Conservation (phyloP, 2,329 filamentous ascomycete genomes). For the Cercospora sp. region DNA sequence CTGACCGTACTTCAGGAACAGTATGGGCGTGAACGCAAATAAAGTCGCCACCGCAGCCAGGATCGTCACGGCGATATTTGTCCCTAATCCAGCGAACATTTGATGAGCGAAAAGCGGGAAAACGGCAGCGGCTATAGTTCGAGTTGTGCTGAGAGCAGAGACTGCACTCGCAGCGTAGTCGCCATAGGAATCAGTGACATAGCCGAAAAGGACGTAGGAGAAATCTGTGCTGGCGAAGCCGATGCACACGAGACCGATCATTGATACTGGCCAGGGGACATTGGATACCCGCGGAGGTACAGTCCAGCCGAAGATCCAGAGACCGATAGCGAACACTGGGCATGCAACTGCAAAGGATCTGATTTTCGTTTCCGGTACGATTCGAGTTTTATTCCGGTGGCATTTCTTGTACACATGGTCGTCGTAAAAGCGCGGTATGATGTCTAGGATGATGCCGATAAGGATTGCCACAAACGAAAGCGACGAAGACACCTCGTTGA, state of each 20-base stretch:
- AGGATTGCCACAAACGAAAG: constrained; percentile 45
- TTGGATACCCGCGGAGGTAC: constrained; percentile 21
- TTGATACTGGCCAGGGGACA: constrained; percentile 29
- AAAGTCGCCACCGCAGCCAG: constrained; percentile 44
- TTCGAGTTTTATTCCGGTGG: constrained; percentile 40
- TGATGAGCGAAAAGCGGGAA: constrained; percentile 56
- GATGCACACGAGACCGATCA: constrained; percentile 31
- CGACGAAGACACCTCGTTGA: constrained; percentile 43
- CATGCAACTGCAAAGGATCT: constrained; percentile 25
- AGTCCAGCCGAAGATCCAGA: constrained; percentile 36
- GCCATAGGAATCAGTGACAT: constrained; percentile 63
- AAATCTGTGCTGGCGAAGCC: constrained; percentile 29
- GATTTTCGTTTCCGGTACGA: constrained; percentile 47
- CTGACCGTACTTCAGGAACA: constrained; percentile 24
- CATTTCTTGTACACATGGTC: constrained; percentile 20
- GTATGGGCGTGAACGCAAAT: constrained; percentile 34
- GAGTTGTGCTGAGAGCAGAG: constrained; percentile 56
- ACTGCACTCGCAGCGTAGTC: constrained; percentile 62
- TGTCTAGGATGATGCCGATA: constrained; percentile 40
- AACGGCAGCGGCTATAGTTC: constrained; percentile 55
- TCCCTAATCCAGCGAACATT: constrained; percentile 59
- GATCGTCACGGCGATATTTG: constrained; percentile 17
- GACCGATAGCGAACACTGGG: constrained; percentile 26
- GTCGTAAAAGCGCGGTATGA: constrained; percentile 25
- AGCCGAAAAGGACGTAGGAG: constrained; percentile 46